Evolutionary conservation across 2,329 filamentous ascomycete genomes (phyloP), one percentile per base, ranked within the genome.

Genomic region (Talaromyces albobiverticillius): DNA sequence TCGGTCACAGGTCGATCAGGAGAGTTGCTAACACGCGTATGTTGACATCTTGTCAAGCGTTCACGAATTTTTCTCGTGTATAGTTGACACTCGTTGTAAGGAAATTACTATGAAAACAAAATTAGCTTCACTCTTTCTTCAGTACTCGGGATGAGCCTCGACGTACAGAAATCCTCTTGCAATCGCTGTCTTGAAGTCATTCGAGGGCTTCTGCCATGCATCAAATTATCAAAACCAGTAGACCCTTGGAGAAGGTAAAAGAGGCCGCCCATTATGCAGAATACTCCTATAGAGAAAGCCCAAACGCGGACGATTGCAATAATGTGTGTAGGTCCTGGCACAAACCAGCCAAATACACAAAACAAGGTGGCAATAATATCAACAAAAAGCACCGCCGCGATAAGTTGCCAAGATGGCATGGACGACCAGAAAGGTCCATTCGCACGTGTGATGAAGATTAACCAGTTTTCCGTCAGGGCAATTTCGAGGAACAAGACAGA

Each of bases 381-480:
- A 66, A 95, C 90, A 47, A 90, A 62, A 46, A 94, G 70, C 60
- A 95, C 90, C 60, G 90, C 90, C 58, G 86, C 86, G 53, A 80
- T 73, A 42, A 95, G 80, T 74, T 95, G 89, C 88, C 89, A 92
- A 57, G 90, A 95, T 57, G 91, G 90, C 56, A 90, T 83, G 22
- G 88, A 92, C 3, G 88, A 91, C 90, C 90, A 95, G 82, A 95
- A 93, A 52, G 90, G 89, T 67, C 90, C 90, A 75, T 92, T 92
- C 76, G 90, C 88, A 81, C 91, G 90, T 61, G 90, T 95, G 76
- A 95, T 93, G 80, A 96, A 95, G 75, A 96, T 96, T 50, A 95
- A 82, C 90, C 91, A 95, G 79, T 95, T 96, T 81, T 95, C 89
- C 57, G 90, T 92, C 52, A 95, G 83, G 11, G 89, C 90, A 72